Evolutionary conservation across 139 green algal species (phyloP), one percentile per base, ranked within the genome.

Genomic region (Diplosphaera chodatii): DNA sequence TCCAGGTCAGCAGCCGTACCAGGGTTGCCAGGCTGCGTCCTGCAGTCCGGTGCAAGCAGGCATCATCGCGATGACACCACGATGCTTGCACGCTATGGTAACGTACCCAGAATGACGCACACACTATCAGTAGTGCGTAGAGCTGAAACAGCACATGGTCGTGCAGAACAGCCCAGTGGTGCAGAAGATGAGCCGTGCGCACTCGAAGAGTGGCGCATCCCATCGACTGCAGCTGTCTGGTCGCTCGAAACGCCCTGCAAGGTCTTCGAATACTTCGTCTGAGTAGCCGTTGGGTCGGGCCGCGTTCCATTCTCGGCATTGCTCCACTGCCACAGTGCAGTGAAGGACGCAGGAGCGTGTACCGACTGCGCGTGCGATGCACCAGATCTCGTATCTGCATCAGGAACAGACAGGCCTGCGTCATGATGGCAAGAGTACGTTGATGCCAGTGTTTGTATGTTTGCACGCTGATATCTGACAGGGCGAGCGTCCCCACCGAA

Each of bases 321-420:
- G 77, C 1, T 86, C 79, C 13, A 66, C 30, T 1, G 83, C 73
- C 6, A 86, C 88, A 72, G 93, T 86, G 32, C 91, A 87, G 64
- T 96, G 91, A 68, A 96, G 80, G 78, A 97, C 78, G 79, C 90
- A 98, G 72, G 95, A 98, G 1, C 86, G 77, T 0, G 85, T 90
- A n/a, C 80, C 91, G 4, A 80, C 85, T 10, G 85, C 79, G 4
- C 91, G 81, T 0, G 91, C 94, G 0, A 96, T 64, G 76, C 94
- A 98, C 89, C 89, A 98, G 59, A 98, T 81, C 82, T 98, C 93
- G 71, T 98, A 97, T 68, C 74, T 78, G 63, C 62, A 74, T 25
- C n/a, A 59, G 37, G 37, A 48, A n/a, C n/a, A n/a, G n/a, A n/a
- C n/a, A n/a, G n/a, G n/a, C n/a, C n/a, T n/a, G n/a, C n/a, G n/a